A percentile compares a stretch with the other conserved stretches of the same genome.
Conservation (phyloP, 352 stramenopile species). For the Pythium vanterpoolii region DNA sequence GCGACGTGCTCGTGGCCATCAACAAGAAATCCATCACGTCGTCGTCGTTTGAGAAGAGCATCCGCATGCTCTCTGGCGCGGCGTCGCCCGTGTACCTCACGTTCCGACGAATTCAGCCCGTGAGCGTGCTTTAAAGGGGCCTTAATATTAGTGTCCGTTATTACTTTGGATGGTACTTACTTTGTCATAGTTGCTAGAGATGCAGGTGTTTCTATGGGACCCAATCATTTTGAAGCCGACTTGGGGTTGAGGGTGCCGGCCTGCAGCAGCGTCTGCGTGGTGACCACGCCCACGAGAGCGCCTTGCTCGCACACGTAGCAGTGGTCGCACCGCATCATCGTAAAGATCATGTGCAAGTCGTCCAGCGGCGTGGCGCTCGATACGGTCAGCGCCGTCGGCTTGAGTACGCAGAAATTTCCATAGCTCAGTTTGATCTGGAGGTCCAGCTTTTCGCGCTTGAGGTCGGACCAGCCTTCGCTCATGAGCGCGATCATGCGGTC, state of each 20-base stretch:
- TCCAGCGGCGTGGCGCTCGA: slow-evolving; percentile 78
- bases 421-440: slow-evolving; percentile 67
- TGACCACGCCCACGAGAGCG: slow-evolving; percentile 79
- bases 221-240: not conserved
- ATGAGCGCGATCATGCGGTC: slow-evolving; percentile 73
- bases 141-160: not conserved
- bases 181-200: not conserved
- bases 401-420: slow-evolving; percentile 55
- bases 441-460: slow-evolving; percentile 60
- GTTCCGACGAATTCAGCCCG: slow-evolving; percentile 60
- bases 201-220: not conserved
- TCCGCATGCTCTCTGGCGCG: slow-evolving; percentile 72
- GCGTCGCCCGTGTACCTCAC: slow-evolving; percentile 84
- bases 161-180: slow-evolving; percentile 12
- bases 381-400: slow-evolving; percentile 79
- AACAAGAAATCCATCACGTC: slow-evolving; percentile 88
- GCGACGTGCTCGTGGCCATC: slow-evolving; percentile 77
- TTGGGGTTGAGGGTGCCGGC: slow-evolving; percentile 25
- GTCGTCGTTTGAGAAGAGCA: slow-evolving; percentile 85
- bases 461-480: slow-evolving; percentile 59
- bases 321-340: slow-evolving; percentile 86
- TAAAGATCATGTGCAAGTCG: slow-evolving; percentile 90
- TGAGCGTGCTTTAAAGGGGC: slow-evolving; percentile 58
- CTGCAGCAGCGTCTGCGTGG: slow-evolving; percentile 64
- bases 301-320: slow-evolving; percentile 88